Conservation (phyloP, 1,284 basidiomycete genomes). For the Apiotrichum veenhuisii region DNA sequence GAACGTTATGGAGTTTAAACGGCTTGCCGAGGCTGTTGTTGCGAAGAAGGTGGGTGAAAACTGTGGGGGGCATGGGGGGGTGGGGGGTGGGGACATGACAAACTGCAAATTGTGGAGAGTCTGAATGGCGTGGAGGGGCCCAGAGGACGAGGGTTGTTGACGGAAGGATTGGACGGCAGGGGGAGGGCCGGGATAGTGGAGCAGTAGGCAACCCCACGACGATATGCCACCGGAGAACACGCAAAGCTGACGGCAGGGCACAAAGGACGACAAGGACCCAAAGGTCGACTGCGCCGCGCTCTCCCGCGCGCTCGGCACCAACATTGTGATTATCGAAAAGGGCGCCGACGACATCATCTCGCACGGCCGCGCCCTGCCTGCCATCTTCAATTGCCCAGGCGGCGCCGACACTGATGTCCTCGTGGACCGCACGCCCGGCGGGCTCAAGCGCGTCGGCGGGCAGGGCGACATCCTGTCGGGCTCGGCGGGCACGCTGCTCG, state of each 20-base stretch:
- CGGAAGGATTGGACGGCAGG: too few relatives aligned
- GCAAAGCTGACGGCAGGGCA: constrained; percentile 47
- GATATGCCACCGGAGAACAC: too few relatives aligned
- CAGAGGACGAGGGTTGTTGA: too few relatives aligned
- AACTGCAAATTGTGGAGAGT: too few relatives aligned
- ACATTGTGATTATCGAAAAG: constrained; percentile 89
- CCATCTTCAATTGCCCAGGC: constrained; percentile 18
- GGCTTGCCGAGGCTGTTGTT: constrained; percentile 71
- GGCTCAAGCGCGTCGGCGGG: constrained; percentile 87
- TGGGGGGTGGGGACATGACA: too few relatives aligned
- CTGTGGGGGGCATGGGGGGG: too few relatives aligned
- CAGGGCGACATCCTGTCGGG: constrained; percentile 94
- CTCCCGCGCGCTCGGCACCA: constrained; percentile 65
- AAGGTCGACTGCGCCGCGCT: constrained; percentile 59
- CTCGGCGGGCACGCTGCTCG: constrained; percentile 78
- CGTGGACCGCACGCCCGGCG: constrained; percentile 55
- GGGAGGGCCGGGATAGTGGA: too few relatives aligned
- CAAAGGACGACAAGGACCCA: constrained; percentile 48
- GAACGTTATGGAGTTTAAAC: constrained; percentile 88
- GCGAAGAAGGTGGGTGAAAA: constrained; percentile 31
- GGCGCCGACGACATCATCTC: constrained; percentile 61
- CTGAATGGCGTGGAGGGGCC: too few relatives aligned
- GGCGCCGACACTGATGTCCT: constrained; percentile 17
- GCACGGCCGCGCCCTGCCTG: constrained; percentile 43
- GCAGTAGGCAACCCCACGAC: too few relatives aligned